These are phyloP conservation scores for Daldinia childiae DNA, from an alignment of 495 filamentous ascomycete genomes.

Conservation along the genomic window DNA sequence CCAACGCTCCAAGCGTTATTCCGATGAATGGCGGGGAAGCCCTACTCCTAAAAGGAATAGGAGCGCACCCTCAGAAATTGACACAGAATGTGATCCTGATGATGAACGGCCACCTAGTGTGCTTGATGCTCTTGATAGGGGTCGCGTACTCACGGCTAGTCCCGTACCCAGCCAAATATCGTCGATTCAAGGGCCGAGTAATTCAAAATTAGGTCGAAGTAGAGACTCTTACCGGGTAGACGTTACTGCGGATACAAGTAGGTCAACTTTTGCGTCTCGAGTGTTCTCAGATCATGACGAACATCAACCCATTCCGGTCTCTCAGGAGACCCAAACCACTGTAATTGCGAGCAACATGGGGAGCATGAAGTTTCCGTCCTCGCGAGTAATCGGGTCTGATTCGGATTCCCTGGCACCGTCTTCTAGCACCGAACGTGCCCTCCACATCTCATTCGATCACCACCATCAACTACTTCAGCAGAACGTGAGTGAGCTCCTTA, in stretches of 20 bases:
- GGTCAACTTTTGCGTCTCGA: conserved; percentile 34
- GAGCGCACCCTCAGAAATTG: conserved; percentile 22
- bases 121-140: conserved; percentile 42
- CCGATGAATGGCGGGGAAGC: conserved; percentile 27
- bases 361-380: conserved; percentile 9
- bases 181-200: background rate
- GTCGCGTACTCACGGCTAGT: conserved; percentile 35
- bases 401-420: conserved; percentile 37
- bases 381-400: conserved; percentile 15
- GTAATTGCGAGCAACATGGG: conserved; percentile 25
- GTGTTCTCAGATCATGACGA: conserved; percentile 41
- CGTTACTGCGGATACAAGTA: conserved; percentile 33
- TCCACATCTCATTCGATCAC: conserved; percentile 26
- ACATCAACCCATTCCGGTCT: conserved; percentile 12
- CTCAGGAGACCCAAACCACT: conserved; percentile 46
- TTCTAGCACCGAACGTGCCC: conserved; percentile 39
- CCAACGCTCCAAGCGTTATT: conserved; percentile 25
- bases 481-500: background rate
- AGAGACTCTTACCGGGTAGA: conserved; percentile 10
- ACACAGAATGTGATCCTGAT: conserved; percentile 38
- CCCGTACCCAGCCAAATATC: conserved; percentile 25
- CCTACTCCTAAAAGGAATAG: conserved; percentile 27
- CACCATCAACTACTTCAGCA: conserved; percentile 14
- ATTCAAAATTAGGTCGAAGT: conserved; percentile 9
- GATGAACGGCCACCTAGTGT: conserved; percentile 40